phyloP scores from a whole-genome alignment of 2,329 filamentous ascomycete species.

The Beauveria varroae region DNA sequence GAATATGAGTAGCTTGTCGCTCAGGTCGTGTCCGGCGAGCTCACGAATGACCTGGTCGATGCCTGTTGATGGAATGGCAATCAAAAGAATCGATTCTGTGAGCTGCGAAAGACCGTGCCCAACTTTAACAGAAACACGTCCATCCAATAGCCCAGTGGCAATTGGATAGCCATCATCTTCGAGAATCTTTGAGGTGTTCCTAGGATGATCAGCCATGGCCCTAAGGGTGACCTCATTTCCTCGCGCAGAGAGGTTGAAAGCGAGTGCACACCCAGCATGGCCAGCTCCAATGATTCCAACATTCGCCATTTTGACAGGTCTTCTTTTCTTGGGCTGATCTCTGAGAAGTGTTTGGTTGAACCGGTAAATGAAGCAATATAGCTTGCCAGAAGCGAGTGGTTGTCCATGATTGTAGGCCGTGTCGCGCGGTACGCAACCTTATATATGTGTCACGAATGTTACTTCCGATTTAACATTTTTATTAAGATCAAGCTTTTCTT shows the following conservation, averaged over 20 bases:
- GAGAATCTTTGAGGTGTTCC: neutral
- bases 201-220: slow-evolving; percentile 4
- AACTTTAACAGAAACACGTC: neutral
- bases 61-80: slow-evolving; percentile 3
- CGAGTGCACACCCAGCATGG: slow-evolving; percentile 13
- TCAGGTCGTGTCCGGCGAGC: neutral
- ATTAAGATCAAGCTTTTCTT: too few species aligned
- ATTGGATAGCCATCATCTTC: neutral
- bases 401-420: too few species aligned
- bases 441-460: too few species aligned
- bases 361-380: neutral
- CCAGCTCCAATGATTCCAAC: slow-evolving; percentile 13
- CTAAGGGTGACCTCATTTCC: slow-evolving; percentile 6
- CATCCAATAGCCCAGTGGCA: neutral
- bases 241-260: slow-evolving; percentile 9
- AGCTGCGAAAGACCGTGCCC: neutral
- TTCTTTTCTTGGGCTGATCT: neutral
- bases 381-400: neutral
- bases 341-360: neutral
- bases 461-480: too few species aligned
- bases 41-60: neutral
- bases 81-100: neutral
- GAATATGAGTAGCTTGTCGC: neutral
- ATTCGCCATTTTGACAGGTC: neutral
- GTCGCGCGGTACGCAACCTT: too few species aligned